These are phyloP conservation scores for Phialemoniopsis sp. DNA, from an alignment of 2,329 filamentous ascomycete genomes.

Conservation along the genomic window DNA sequence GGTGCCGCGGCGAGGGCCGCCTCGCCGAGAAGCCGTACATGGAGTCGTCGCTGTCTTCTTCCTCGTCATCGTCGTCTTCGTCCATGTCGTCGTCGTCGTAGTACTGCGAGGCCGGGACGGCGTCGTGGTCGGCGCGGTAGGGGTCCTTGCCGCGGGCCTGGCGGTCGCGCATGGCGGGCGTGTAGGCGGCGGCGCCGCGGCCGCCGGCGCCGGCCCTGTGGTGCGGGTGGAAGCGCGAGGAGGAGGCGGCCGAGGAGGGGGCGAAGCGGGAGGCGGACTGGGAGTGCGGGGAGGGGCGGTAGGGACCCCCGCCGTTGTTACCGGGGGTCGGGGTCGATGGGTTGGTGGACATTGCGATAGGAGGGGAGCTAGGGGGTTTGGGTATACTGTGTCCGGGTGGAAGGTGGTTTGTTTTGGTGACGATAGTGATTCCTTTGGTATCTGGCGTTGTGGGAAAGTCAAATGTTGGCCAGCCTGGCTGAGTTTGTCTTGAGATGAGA, in stretches of 20 bases:
- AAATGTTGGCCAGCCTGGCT: no score
- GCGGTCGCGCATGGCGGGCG: slow-evolving; percentile 48
- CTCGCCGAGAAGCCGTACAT: not conserved
- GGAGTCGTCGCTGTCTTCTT: not conserved
- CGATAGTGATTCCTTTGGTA: no score
- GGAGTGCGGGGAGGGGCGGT: no score
- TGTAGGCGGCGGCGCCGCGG: slow-evolving; percentile 27
- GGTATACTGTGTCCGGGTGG: no score
- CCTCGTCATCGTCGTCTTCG: slow-evolving; percentile 4
- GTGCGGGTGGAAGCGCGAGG: slow-evolving; percentile 3
- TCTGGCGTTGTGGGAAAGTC: no score
- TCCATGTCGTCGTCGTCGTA: slow-evolving; percentile 21
- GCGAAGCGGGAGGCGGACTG: not conserved
- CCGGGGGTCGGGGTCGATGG: no score
- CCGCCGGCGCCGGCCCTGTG: slow-evolving; percentile 1
- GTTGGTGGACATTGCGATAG: no score
- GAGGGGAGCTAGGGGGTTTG: no score
- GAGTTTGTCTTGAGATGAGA: no score
- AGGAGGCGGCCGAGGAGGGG: not conserved
- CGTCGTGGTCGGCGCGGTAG: slow-evolving; percentile 27
- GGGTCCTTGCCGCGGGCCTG: slow-evolving; percentile 57
- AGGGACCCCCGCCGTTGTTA: no score
- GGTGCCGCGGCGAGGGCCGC: no score
- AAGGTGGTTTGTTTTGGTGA: no score
- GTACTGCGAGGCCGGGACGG: slow-evolving; percentile 13